These are phyloP conservation scores for Colletotrichum orbiculare DNA, from an alignment of 2,329 filamentous ascomycete species.

Conservation along the genomic window DNA sequence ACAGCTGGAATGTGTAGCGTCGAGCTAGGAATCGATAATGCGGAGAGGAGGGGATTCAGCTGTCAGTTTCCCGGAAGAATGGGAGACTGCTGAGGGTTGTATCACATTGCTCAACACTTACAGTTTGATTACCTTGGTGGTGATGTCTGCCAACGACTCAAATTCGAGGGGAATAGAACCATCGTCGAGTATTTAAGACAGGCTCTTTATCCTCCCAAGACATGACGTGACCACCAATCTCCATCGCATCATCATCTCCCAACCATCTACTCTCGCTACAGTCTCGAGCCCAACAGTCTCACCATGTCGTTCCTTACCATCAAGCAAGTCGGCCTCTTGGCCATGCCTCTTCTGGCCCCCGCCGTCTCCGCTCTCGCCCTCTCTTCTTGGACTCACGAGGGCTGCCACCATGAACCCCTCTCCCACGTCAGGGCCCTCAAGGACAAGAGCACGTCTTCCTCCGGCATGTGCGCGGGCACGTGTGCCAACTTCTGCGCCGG, in stretches of 20 bases:
- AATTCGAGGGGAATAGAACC: too few relatives aligned
- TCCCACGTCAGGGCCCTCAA: constrained; percentile 44
- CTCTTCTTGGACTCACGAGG: neutral
- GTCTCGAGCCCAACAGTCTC: neutral
- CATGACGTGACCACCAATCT: neutral
- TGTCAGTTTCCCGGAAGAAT: too few relatives aligned
- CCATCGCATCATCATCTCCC: neutral
- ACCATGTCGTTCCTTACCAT: constrained; percentile 9
- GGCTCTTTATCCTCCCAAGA: too few relatives aligned
- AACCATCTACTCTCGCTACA: neutral
- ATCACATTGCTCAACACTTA: too few relatives aligned
- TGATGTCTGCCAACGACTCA: too few relatives aligned
- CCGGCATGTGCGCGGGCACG: constrained; percentile 46
- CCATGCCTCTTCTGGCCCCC: constrained; percentile 11
- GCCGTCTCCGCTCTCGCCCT: constrained; percentile 5
- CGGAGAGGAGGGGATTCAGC: too few relatives aligned
- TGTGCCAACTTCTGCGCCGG: constrained; percentile 48
- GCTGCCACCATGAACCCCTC: constrained; percentile 7
- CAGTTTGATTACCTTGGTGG: too few relatives aligned
- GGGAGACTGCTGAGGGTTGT: too few relatives aligned
- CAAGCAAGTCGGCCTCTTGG: neutral
- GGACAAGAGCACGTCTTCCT: constrained; percentile 38
- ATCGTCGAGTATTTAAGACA: too few relatives aligned
- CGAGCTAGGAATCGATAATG: neutral
- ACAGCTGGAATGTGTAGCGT: constrained; percentile 2